These are phyloP conservation scores for Climacium dendroides DNA, from an alignment of 225 moss, liverwort and hornwort genomes.

Conservation along the genomic window DNA sequence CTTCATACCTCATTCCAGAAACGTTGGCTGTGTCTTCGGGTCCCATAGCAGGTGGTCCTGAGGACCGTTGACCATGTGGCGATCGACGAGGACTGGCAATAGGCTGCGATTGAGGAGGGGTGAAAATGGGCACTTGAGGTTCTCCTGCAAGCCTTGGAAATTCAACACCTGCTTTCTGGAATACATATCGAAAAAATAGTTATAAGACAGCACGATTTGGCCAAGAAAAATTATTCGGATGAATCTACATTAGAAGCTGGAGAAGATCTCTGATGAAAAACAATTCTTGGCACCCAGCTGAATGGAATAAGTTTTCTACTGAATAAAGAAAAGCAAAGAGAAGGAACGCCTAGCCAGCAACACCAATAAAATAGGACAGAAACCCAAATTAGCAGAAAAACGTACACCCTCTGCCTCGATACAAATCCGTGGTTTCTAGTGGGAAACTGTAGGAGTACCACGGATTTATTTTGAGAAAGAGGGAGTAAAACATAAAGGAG, in stretches of 20 bases:
- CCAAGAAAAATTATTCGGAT: neutral
- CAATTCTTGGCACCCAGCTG: neutral
- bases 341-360: neutral
- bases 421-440: neutral
- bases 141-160: conserved; percentile 24
- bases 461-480: neutral
- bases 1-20: conserved; percentile 59
- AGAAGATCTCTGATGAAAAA: neutral
- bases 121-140: conserved; percentile 70
- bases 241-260: neutral
- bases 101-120: conserved; percentile 77
- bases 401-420: neutral
- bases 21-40: conserved; percentile 42
- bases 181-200: neutral
- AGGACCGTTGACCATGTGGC: conserved; percentile 18
- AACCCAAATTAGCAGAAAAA: neutral
- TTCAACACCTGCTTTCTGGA: conserved; percentile 38
- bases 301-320: neutral
- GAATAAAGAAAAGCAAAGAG: neutral
- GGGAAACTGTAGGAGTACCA: neutral
- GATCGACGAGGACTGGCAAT: conserved; percentile 17
- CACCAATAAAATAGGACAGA: neutral
- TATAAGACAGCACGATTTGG: neutral
- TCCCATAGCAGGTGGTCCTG: conserved; percentile 22
- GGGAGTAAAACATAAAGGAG: neutral